A percentile compares a stretch with the other conserved stretches of the same genome.
These are phyloP conservation scores for Nannizziopsis barbatae DNA, from an alignment of 2,329 filamentous ascomycete genomes.

Conservation along the genomic window DNA sequence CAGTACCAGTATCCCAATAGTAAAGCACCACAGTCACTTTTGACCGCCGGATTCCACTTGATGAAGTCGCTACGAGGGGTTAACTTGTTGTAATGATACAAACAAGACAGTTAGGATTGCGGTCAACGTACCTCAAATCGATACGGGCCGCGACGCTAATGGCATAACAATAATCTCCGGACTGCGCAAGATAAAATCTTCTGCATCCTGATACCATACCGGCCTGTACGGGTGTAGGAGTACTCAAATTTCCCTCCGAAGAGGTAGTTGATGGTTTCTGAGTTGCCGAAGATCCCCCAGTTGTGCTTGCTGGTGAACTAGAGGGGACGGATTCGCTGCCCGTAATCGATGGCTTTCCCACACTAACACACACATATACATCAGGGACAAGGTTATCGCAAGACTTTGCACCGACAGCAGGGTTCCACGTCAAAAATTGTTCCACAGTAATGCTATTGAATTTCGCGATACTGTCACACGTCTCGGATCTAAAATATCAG, in stretches of 20 bases:
- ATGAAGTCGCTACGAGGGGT: slow-evolving; percentile 11
- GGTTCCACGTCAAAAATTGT: slow-evolving; percentile 5
- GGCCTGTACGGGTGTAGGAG: neutral
- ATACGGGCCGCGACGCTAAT: neutral
- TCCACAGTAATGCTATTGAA: too few species aligned
- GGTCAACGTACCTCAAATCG: slow-evolving; percentile 2
- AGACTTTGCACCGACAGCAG: neutral
- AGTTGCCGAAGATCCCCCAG: neutral
- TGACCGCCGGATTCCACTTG: slow-evolving; percentile 18
- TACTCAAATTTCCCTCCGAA: neutral
- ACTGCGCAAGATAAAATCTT: slow-evolving; percentile 3
- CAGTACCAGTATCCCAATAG: slow-evolving; percentile 17
- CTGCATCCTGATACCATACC: neutral
- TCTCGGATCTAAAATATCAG: too few species aligned
- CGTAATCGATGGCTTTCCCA: too few species aligned
- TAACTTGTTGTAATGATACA: slow-evolving; percentile 14
- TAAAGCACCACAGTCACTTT: slow-evolving; percentile 13
- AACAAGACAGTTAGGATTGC: slow-evolving; percentile 11
- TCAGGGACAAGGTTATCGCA: neutral
- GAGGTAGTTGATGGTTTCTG: neutral
- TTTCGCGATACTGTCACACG: too few species aligned
- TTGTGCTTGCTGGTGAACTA: neutral
- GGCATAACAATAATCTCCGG: neutral
- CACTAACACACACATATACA: slow-evolving; percentile 1
- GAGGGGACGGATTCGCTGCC: too few species aligned